Base-by-base conservation (phyloP, 768 basidiomycete species). In the Rickenella mellea region DNA sequence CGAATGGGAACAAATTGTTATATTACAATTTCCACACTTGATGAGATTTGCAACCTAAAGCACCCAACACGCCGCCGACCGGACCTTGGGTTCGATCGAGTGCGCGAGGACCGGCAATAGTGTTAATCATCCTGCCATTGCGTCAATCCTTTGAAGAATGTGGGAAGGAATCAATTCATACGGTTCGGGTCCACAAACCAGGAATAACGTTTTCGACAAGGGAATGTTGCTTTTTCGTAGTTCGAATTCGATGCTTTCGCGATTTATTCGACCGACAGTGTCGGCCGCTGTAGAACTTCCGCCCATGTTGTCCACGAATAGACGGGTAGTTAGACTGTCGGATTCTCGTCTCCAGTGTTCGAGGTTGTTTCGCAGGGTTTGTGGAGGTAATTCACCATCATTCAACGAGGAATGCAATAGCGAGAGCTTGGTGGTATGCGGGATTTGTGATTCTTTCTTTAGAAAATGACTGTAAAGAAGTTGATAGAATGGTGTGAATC, bases 101-200 rank as follows among this genome's bases (percentile, higher is more conserved):
- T 35, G 83, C 85, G 46, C 74, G 80, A 6, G 84, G 82, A 3
- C 88, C 87, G 45, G 84, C 78, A 31, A 90, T 74, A 9, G 78
- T 71, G 37, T 57, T 63, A 38, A 89, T 69, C 88, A 90, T 88
- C 37, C 87, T 90, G 51, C 8, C 43, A 29, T 37, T 24, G 31
- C 21, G 20, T 36, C 17, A 40, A 27, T 26, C 45, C 45, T 39
- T 22, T 31, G 31, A 24, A 28, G 15, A 5, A 27, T 26, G 27
- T 25, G 45, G 45, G 36, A 17, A 41, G 30, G 27, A 48, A 27
- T 15, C 42, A 41, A 43, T 20, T 59, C 80, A 53, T 58, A 89
- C 88, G 70, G 69, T 47, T 89, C 83, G n/a, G 88, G 89, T 21
- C 88, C 88, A 59, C 84, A 91, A 3, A 91, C 74, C 10, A 91